phyloP scores from a whole-genome alignment of 2,329 filamentous ascomycete species.

The Didymellaceae sp. region DNA sequence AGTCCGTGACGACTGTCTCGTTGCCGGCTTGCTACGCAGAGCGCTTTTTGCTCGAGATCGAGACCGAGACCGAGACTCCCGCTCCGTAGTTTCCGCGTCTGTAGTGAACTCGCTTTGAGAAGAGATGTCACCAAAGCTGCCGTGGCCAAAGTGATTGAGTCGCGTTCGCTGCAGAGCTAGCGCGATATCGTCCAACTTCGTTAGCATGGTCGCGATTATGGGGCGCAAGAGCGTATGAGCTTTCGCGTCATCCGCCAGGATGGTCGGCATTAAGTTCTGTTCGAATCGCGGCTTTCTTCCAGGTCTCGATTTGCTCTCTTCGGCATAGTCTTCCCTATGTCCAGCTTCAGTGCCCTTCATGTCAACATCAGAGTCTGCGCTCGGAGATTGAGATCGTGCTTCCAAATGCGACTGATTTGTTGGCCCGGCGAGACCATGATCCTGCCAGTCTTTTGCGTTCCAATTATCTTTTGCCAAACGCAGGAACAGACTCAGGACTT shows the following conservation, averaged over 20 bases:
- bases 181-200: constrained; percentile 72
- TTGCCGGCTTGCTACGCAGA: constrained; percentile 15
- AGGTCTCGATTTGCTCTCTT: constrained; percentile 9
- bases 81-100: constrained; percentile 31
- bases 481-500: constrained; percentile 70
- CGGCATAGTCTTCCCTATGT: neutral
- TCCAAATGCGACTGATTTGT: neutral
- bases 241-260: constrained; percentile 73
- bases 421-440: constrained; percentile 20
- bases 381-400: constrained; percentile 24
- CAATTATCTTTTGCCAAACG: constrained; percentile 71
- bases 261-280: constrained; percentile 52
- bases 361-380: constrained; percentile 10
- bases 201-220: constrained; percentile 71
- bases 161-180: constrained; percentile 72
- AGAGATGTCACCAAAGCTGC: constrained; percentile 34
- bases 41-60: constrained; percentile 22
- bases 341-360: constrained; percentile 14
- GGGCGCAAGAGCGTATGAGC: constrained; percentile 71
- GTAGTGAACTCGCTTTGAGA: constrained; percentile 39
- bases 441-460: constrained; percentile 47
- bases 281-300: constrained; percentile 20
- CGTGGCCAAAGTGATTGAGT: constrained; percentile 54
- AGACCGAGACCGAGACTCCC: constrained; percentile 22
- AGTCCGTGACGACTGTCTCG: constrained; percentile 20